phyloP scores from a whole-genome alignment of 108 stramenopile genomes.

The Cyclostephanos invisitatus region DNA sequence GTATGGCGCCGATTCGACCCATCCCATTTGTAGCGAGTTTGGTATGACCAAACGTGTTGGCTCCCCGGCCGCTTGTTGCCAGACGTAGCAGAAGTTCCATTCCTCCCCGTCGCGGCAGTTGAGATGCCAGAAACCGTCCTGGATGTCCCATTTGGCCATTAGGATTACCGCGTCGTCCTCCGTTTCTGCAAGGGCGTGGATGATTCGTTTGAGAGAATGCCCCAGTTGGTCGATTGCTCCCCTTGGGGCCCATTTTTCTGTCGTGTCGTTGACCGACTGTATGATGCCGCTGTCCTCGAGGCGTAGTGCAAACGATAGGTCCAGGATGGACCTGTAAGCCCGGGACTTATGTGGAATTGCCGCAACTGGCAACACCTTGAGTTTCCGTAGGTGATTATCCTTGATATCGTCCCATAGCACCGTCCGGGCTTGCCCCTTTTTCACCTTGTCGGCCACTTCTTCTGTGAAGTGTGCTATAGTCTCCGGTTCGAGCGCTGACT shows the following conservation, averaged over 20 bases:
- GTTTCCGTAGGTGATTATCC: not conserved
- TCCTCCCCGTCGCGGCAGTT: slow-evolving; percentile 17
- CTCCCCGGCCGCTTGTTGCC: slow-evolving; percentile 11
- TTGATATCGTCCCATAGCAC: slow-evolving; percentile 20
- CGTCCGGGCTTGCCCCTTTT: slow-evolving; percentile 2
- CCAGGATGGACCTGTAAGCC: slow-evolving; percentile 6
- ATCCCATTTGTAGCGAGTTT: too few relatives aligned
- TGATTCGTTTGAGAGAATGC: slow-evolving; percentile 16
- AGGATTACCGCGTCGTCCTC: not conserved
- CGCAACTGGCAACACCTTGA: slow-evolving; percentile 23
- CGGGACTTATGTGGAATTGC: slow-evolving; percentile 19
- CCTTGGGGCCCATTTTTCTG: not conserved
- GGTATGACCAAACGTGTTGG: slow-evolving; percentile 35
- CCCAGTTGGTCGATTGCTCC: slow-evolving; percentile 17
- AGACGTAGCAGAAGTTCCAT: slow-evolving; percentile 37
- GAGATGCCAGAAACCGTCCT: slow-evolving; percentile 25
- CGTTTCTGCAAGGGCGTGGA: slow-evolving; percentile 13
- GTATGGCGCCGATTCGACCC: too few relatives aligned
- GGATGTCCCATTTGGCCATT: not conserved
- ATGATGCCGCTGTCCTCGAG: not conserved
- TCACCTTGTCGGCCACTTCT: slow-evolving; percentile 14
- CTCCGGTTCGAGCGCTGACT: slow-evolving; percentile 12
- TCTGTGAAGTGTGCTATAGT: slow-evolving; percentile 1
- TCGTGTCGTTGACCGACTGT: slow-evolving; percentile 9
- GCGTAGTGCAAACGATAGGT: slow-evolving; percentile 12